Evolutionary conservation across 139 green algal species (phyloP), one percentile per base, ranked within the genome.

Genomic region (Astrephomene gubernaculifera): DNA sequence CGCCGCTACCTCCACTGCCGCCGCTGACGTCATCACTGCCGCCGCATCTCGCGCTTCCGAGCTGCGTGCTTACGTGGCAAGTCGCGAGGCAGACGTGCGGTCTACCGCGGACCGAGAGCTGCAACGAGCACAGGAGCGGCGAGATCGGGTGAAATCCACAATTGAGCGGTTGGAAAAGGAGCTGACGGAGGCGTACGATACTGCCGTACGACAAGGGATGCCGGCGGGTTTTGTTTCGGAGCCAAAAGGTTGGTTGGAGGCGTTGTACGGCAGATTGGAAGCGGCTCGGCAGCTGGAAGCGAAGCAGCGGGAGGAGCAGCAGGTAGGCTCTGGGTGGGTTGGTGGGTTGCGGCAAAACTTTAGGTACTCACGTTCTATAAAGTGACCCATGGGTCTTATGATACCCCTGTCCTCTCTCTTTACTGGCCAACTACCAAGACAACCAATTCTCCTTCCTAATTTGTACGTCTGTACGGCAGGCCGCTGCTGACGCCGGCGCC

Each of bases 161-260:
- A 78, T 86, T 0, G 24, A 4, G 19, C 33, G 45, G 3, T 35
- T 86, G 61, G 31, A 78, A 25, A 10, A 39, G 35, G 65, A 86
- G 79, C 65, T 86, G 17, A 49, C 78, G 65, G 64, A 70, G 43
- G 33, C 38, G 65, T 86, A 86, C 79, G 65, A 78, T 4, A 41
- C 17, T 0, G 79, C 79, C 5, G 57, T 86, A 33, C 25, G 17
- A 2, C 78, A n/a, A 0, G 78, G 78, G 3, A 41, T 84, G 33
- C 78, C 78, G 0, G 3, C 2, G 36, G 43, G 33, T 24, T 24
- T 74, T 43, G 25, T 84, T 41, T 1, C 41, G 21, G 78, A 75
- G 78, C 63, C 78, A 19, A 8, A 31, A 17, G 43, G 21, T 9
- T 84, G 78, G 78, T 31, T 84, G 78, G 43, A n/a, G 61, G 78